phyloP scores from a whole-genome alignment of 2,329 filamentous ascomycete species.

The Fusarium decemcellulare region DNA sequence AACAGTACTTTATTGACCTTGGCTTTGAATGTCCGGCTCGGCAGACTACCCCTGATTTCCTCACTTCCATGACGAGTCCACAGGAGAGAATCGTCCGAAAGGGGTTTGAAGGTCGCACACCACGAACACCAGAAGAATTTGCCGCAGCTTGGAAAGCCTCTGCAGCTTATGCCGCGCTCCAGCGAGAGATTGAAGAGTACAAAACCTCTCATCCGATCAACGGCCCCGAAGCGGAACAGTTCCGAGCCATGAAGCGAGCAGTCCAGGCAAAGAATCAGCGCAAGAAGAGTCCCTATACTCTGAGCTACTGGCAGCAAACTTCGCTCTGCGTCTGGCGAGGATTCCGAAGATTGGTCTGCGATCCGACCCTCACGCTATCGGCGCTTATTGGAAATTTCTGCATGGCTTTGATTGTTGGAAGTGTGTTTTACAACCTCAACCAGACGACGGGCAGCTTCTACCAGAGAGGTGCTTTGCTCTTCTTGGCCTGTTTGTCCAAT shows the following conservation, averaged over 20 bases:
- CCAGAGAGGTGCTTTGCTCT: constrained; percentile 62
- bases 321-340: constrained; percentile 50
- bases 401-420: constrained; percentile 66
- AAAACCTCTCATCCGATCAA: constrained; percentile 51
- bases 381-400: constrained; percentile 60
- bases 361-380: constrained; percentile 56
- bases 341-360: constrained; percentile 54
- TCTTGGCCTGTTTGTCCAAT: constrained; percentile 66
- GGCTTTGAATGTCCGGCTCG: constrained; percentile 70
- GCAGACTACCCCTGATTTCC: constrained; percentile 79
- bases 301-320: constrained; percentile 42
- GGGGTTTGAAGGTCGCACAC: constrained; percentile 51
- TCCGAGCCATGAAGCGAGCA: constrained; percentile 60
- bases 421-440: constrained; percentile 64
- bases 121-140: constrained; percentile 55
- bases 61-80: constrained; percentile 66
- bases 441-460: constrained; percentile 61
- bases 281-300: constrained; percentile 39
- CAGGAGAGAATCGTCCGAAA: constrained; percentile 50
- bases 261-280: constrained; percentile 61
- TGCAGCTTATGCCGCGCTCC: constrained; percentile 50
- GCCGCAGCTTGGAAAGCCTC: constrained; percentile 50
- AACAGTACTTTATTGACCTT: constrained; percentile 46
- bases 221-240: constrained; percentile 62
- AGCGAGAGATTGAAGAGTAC: constrained; percentile 66